phyloP scores from a whole-genome alignment of 192 early-diverging fungal species.

The Chytriomyces sp. region DNA sequence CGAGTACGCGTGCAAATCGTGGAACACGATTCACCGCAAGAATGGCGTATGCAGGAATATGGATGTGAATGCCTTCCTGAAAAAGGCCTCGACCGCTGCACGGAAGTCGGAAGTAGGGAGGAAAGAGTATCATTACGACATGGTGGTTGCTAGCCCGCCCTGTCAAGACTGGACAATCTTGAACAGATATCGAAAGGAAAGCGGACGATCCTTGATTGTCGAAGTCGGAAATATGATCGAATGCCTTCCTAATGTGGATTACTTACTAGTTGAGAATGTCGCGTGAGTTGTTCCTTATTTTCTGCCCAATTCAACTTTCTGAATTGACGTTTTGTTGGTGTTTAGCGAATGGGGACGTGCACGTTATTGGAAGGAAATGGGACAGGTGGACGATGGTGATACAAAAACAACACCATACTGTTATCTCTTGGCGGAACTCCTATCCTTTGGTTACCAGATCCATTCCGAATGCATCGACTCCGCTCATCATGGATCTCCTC shows the following conservation, averaged over 20 bases:
- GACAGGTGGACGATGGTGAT: background rate
- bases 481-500: constrained; percentile 9
- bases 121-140: background rate
- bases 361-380: too few relatives aligned
- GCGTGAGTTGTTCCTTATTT: constrained; percentile 16
- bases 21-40: constrained; percentile 11
- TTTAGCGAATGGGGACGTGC: too few relatives aligned
- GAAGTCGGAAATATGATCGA: constrained; percentile 12
- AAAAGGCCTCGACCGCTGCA: background rate
- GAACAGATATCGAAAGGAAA: constrained; percentile 1
- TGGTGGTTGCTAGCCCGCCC: constrained; percentile 3
- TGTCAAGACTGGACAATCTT: constrained; percentile 17
- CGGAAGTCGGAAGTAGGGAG: background rate
- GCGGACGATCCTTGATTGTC: constrained; percentile 7
- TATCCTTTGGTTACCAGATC: constrained; percentile 16
- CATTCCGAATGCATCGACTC: background rate
- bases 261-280: constrained; percentile 16
- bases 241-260: background rate
- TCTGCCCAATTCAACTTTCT: too few relatives aligned
- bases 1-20: background rate
- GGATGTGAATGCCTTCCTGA: background rate
- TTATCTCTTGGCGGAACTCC: too few relatives aligned
- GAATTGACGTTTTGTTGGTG: too few relatives aligned
- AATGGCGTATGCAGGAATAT: background rate
- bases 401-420: background rate